Conservation (phyloP, 2,329 filamentous ascomycete species). For the Chaetomium olivaceum region DNA sequence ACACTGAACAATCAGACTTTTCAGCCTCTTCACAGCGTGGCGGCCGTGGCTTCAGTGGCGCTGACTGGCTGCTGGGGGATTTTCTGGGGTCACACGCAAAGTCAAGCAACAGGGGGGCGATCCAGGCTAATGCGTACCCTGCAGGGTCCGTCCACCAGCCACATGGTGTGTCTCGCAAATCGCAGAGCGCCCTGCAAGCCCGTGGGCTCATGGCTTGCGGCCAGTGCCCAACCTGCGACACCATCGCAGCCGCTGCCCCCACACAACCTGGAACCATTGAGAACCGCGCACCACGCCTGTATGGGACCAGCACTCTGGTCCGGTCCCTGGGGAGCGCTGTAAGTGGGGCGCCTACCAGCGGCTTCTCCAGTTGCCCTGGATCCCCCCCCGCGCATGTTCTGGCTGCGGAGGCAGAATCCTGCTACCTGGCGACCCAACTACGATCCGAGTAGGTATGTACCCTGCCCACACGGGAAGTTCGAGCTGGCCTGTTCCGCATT, state of each 20-base stretch:
- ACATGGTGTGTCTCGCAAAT: constrained; percentile 31
- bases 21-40: constrained; percentile 2
- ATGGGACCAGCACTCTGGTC: constrained; percentile 11
- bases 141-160: constrained; percentile 20
- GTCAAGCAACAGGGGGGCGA: constrained; percentile 1
- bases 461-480: constrained; percentile 6
- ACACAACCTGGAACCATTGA: constrained; percentile 11
- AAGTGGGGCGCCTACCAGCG: constrained; percentile 12
- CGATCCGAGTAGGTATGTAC: not conserved
- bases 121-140: constrained; percentile 16
- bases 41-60: not conserved
- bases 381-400: constrained; percentile 5
- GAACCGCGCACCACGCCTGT: not conserved
- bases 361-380: not conserved
- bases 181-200: constrained; percentile 23
- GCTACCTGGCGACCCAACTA: constrained; percentile 1
- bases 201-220: constrained; percentile 28
- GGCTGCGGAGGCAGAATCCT: not conserved
- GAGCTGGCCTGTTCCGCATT: not conserved
- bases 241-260: constrained; percentile 16
- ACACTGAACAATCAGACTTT: constrained; percentile 1
- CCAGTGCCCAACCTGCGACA: constrained; percentile 24
- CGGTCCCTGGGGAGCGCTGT: not conserved
- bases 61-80: not conserved
- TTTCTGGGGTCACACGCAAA: constrained; percentile 10